Evolutionary conservation across 176 grass and related monocot species (phyloP).

Genomic region (Musa troglodytarum): DNA sequence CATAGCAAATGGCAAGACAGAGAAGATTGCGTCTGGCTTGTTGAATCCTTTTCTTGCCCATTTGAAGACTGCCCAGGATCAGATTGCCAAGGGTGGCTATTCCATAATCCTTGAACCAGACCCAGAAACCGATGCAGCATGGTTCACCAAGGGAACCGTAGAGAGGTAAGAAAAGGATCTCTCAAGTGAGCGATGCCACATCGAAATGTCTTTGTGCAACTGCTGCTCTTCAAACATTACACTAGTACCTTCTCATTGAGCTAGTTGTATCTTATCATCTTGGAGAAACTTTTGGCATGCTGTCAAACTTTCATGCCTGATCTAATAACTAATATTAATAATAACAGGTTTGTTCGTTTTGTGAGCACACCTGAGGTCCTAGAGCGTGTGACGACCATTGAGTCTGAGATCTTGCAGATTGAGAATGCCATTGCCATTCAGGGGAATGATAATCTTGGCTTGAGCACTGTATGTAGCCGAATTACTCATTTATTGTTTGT

Average conservation of each 20-base stretch:
- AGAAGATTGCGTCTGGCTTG: constrained; percentile 92
- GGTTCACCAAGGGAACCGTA: constrained; percentile 79
- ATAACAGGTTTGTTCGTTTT: constrained; percentile 77
- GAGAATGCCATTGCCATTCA: constrained; percentile 78
- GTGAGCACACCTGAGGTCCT: constrained; percentile 95
- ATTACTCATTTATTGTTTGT: constrained; percentile 14
- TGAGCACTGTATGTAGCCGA: constrained; percentile 46
- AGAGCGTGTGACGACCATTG: constrained; percentile 80
- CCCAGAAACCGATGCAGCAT: constrained; percentile 27
- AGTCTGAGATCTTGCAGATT: constrained; percentile 91
- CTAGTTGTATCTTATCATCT: neutral
- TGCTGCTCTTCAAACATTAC: constrained; percentile 1
- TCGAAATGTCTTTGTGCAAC: constrained; percentile 2
- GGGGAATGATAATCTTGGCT: constrained; percentile 54
- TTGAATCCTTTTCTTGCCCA: constrained; percentile 74
- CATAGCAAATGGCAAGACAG: constrained; percentile 56
- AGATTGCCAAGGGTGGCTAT: constrained; percentile 85
- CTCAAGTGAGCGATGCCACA: constrained; percentile 7
- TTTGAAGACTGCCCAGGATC: constrained; percentile 74
- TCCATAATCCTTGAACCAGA: constrained; percentile 73
- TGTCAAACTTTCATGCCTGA: neutral
- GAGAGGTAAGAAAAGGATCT: constrained; percentile 46
- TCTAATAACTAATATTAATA: neutral
- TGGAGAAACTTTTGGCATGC: neutral
- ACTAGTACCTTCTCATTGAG: neutral